These are phyloP conservation scores for Hanseniaspora vineae DNA, from an alignment of 805 yeast genomes.

Conservation along the genomic window DNA sequence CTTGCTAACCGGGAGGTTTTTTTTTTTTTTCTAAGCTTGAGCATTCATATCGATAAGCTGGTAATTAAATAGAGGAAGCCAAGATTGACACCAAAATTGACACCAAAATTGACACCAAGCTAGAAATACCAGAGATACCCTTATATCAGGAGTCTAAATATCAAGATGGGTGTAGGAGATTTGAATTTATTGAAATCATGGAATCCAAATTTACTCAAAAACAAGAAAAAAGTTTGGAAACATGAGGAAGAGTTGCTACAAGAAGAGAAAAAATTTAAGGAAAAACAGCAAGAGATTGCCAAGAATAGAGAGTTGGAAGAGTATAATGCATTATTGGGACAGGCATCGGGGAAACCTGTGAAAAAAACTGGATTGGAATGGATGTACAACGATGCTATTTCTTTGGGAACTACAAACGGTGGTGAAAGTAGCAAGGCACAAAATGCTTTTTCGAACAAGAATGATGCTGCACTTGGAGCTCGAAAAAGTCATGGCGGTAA, in stretches of 20 bases:
- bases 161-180: slow-evolving; percentile 53
- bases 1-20: no score
- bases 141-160: no score
- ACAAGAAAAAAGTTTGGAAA: slow-evolving; percentile 76
- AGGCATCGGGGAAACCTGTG: slow-evolving; percentile 17
- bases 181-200: slow-evolving; percentile 87
- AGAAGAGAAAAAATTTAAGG: slow-evolving; percentile 54
- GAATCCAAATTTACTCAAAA: slow-evolving; percentile 83
- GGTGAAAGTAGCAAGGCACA: no score
- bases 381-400: slow-evolving; percentile 62
- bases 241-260: slow-evolving; percentile 63
- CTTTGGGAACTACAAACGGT: no score
- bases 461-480: background rate
- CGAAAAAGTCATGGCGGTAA: background rate
- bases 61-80: background rate
- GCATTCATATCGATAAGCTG: no score
- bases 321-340: slow-evolving; percentile 14
- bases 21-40: no score
- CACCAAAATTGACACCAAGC: no score
- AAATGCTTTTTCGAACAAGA: no score
- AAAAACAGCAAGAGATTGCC: slow-evolving; percentile 48
- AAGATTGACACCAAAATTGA: background rate
- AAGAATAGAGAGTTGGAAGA: slow-evolving; percentile 50
- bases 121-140: no score
- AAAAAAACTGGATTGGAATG: slow-evolving; percentile 48